Base-by-base conservation (phyloP, 1,284 basidiomycete species). In the Cystobasidiaceae sp. region DNA sequence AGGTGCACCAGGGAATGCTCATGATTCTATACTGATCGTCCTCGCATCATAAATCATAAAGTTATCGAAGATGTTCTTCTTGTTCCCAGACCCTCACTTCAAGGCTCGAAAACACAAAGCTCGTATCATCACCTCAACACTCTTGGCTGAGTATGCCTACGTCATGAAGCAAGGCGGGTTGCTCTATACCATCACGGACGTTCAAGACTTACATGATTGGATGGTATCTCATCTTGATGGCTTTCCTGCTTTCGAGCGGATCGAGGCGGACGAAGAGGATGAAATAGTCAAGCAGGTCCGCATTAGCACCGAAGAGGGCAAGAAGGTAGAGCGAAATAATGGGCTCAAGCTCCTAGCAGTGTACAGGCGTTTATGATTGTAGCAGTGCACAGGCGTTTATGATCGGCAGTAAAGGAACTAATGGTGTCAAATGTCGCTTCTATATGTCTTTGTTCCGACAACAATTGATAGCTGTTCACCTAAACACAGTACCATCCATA, bases 1-100 rank as follows among this genome's bases (percentile, higher is more conserved):
- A n/a, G 7, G 7, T 30, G 2, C 28, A 28, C 9, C 15, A 23
- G 17, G n/a, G 8, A n/a, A n/a, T n/a, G n/a, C n/a, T n/a, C n/a
- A n/a, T n/a, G n/a, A n/a, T 30, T 48, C 19, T 25, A 4, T 37
- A 11, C 19, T 3, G 13, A 7, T 33, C 4, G 30, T 19, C n/a
- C 30, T 51, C 15, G 37, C 37, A 17, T 19, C 28, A 15, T 9
- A 15, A 51, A 8, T 27, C 8, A n/a, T 33, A 3, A 70, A 81
- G 71, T 81, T 97, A 52, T 86, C 87, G 33, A 89, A 96, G 68
- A 83, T 99, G 68, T 99, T 99, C 80, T 97, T 98, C 81, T 84
- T 98, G 67, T 98, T 97, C 78, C 96, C 96, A 33, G 96, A 99
- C 78, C 96, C 96, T 0, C 96, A 98, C 78, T 99, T 99, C 83